Base-by-base conservation (phyloP, 768 basidiomycete species). In the Crepidotus variabilis region DNA sequence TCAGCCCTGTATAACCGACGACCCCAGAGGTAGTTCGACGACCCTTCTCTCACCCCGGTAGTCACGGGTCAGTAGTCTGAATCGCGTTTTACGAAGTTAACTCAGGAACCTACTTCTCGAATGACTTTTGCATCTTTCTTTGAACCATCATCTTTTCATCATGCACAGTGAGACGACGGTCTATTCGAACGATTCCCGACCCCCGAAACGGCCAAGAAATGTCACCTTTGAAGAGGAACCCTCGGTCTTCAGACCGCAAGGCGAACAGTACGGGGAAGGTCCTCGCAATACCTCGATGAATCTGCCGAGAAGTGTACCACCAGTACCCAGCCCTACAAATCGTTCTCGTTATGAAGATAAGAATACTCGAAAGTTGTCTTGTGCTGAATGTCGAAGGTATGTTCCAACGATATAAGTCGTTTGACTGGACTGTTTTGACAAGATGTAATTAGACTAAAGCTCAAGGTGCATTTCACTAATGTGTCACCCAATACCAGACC, bases 381-480 rank as follows among this genome's bases (percentile, higher is more conserved):
- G 80, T 62, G 77, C 75, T 57, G 80, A 82, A 63, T 82, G 80
- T 67, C 72, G 80, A 18, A 69, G 80, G 79, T 74, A 53, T 53
- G 69, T 66, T 23, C 33, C 47, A 24, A n/a, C 34, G 51, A 50
- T 46, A 24, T 43, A 49, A 51, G 47, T 34, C 33, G 35, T 52
- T 52, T 43, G 51, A 18, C 34, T 18, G 28, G 51, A 24, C 43
- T 51, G 36, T 48, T 47, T 48, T 39, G 22, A 14, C 32, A 10
- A 45, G 11, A 9, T 22, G 32, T 54, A 50, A 47, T 24, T 21
- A 82, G 79, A 57, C 63, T 80, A 56, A 82, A 82, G 62, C 70
- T 82, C 58, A 82, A 78, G 76, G 79, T 69, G 61, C 49, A 3
- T 72, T 45, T 33, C 24, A 23, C 9, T 13, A 32, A 24, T 45